phyloP scores from a whole-genome alignment of 78 protist genomes.

The Dictyostelium brefeldianum region DNA sequence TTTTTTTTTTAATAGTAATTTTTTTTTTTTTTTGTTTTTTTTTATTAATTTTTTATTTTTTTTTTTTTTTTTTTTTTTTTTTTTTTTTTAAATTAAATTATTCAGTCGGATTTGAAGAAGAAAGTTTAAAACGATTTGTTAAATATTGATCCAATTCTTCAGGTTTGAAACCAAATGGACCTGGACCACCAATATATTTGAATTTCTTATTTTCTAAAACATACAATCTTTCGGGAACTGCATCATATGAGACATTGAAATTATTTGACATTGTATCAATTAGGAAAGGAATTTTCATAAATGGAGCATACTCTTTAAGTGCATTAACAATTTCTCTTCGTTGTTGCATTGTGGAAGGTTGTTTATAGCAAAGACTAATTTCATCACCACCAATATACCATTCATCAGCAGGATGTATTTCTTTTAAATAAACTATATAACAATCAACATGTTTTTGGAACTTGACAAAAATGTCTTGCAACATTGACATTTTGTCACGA shows the following conservation, averaged over 20 bases:
- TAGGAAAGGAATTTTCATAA: conserved; percentile 23
- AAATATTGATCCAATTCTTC: conserved; percentile 41
- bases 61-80: not conserved
- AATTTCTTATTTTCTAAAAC: conserved; percentile 53
- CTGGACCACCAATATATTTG: conserved; percentile 70
- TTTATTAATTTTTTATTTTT: no score
- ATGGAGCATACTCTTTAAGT: conserved; percentile 48
- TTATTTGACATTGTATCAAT: conserved; percentile 56
- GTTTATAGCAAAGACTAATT: conserved; percentile 26
- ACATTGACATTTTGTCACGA: conserved; percentile 58
- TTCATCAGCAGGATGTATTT: conserved; percentile 75
- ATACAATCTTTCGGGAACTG: conserved; percentile 62
- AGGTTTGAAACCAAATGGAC: conserved; percentile 65
- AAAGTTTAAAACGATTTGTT: conserved; percentile 13
- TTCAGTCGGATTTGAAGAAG: not conserved
- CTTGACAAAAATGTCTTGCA: conserved; percentile 24
- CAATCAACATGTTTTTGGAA: not conserved
- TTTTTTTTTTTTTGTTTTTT: no score
- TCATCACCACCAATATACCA: conserved; percentile 71
- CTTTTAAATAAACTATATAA: conserved; percentile 54
- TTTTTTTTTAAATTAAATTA: not conserved
- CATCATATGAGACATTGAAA: conserved; percentile 46
- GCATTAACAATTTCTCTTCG: conserved; percentile 7
- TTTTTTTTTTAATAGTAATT: no score
- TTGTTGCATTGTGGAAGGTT: conserved; percentile 56